A percentile compares a stretch with the other conserved stretches of the same genome.
phyloP scores from a whole-genome alignment of 176 grass and related monocot genomes.

The Zea luxurians region DNA sequence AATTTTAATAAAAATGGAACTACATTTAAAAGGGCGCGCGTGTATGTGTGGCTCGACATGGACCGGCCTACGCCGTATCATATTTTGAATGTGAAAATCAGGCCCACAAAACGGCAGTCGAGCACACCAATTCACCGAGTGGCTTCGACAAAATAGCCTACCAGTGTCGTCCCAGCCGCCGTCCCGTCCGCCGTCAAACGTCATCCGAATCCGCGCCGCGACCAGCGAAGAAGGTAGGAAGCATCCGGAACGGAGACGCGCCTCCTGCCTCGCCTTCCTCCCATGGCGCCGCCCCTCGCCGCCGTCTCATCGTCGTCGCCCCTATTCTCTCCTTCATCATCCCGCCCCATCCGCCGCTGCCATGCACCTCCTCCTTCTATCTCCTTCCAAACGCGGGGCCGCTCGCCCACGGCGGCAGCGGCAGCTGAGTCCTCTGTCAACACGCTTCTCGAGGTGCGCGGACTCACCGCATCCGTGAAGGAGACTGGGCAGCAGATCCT shows the following conservation, averaged over 20 bases:
- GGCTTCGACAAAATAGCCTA: background rate
- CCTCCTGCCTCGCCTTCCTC: constrained; percentile 16
- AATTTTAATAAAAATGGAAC: too few species aligned
- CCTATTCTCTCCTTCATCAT: constrained; percentile 26
- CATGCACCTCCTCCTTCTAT: background rate
- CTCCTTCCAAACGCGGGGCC: constrained; percentile 13
- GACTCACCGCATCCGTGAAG: constrained; percentile 70
- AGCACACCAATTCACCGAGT: too few species aligned
- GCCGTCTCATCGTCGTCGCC: constrained; percentile 31
- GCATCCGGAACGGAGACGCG: constrained; percentile 39
- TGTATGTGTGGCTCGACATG: background rate
- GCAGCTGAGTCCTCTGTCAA: constrained; percentile 27
- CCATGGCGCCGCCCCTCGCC: constrained; percentile 39
- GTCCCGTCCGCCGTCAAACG: constrained; percentile 3
- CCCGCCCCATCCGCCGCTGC: constrained; percentile 23
- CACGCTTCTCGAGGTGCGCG: constrained; percentile 64
- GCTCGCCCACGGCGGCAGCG: constrained; percentile 20
- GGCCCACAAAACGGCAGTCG: background rate
- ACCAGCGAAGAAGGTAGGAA: constrained; percentile 1
- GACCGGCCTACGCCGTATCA: background rate
- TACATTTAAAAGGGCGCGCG: too few species aligned
- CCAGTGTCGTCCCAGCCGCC: background rate
- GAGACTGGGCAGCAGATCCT: constrained; percentile 60
- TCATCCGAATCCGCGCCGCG: constrained; percentile 39
- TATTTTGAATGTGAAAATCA: background rate